Base-by-base conservation (phyloP, 768 basidiomycete species). In the Mrakia hoshinonis region DNA sequence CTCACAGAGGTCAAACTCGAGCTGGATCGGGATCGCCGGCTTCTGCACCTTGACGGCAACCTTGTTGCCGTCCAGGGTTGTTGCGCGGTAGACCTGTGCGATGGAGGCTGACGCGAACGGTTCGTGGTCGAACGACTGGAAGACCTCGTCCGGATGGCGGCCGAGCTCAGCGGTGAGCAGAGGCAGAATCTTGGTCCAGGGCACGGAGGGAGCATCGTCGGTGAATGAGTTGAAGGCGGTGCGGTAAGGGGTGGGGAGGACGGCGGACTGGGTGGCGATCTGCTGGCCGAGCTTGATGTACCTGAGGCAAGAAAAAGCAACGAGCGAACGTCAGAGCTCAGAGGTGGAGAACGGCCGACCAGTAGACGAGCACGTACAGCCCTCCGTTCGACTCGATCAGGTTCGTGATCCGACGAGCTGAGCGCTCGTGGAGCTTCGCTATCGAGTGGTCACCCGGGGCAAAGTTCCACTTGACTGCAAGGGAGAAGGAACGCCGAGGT, bases 21-120 rank as follows among this genome's bases (percentile, higher is more conserved):
- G 34, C 26, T 70, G 69, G 3, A 61, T n/a, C 20, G 26, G 58
- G 18, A 70, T 67, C 38, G 47, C 47, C 11, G 64, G 64, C 47
- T 94, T 95, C 81, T 96, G 92, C 91, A 73, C 83, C 81, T 97
- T 97, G 73, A 97, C 93, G 0, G 93, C 94, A 1, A 97, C 92
- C 85, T 46, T 84, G 81, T 70, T 73, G 73, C 75, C 74, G 20
- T 77, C 78, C 74, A 81, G 83, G 51, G 87, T 77, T n/a, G 79
- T 82, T 5, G 94, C 94, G 55, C 84, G 83, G 77, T 96, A 93
- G 0, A 96, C 94, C 77, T 96, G 64, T 0, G 93, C 93, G 70
- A 97, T 88, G 75, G 89, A 90, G 1, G 94, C 94, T 73, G 89
- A 91, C 0, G 93, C 93, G 0, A 90, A 81, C 0, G 93, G 87